phyloP scores from a whole-genome alignment of 495 filamentous ascomycete genomes.

The Penicillium arizonense region DNA sequence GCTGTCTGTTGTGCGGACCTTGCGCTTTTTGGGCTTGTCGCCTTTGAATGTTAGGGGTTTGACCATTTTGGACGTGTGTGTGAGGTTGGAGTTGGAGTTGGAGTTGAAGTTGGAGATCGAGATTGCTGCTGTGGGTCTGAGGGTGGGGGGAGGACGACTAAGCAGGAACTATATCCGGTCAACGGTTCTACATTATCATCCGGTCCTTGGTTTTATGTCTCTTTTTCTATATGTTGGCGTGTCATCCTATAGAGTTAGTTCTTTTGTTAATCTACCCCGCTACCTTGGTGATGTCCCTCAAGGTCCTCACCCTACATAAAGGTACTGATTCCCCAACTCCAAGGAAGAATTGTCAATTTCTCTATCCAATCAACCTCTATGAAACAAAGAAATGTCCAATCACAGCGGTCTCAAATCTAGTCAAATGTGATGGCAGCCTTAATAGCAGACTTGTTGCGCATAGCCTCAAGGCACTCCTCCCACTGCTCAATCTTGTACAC shows the following conservation, averaged over 20 bases:
- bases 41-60: slow-evolving; percentile 94
- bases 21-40: slow-evolving; percentile 93
- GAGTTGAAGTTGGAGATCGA: slow-evolving; percentile 1
- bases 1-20: slow-evolving; percentile 44
- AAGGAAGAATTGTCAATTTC: slow-evolving; percentile 6
- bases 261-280: neutral
- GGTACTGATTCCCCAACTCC: neutral
- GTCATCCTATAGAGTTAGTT: no score
- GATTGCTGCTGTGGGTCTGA: neutral
- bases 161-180: no score
- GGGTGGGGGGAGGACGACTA: no score
- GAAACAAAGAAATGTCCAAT: neutral
- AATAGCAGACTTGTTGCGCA: slow-evolving; percentile 65
- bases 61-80: slow-evolving; percentile 46
- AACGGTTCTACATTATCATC: no score
- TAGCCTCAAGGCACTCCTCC: slow-evolving; percentile 42
- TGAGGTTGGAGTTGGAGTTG: slow-evolving; percentile 1
- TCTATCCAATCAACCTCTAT: slow-evolving; percentile 3
- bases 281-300: slow-evolving; percentile 2
- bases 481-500: slow-evolving; percentile 47
- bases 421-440: slow-evolving; percentile 72
- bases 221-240: no score
- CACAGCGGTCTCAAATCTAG: slow-evolving; percentile 24
- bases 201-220: no score
- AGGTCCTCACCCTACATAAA: slow-evolving; percentile 5